Percentiles rank a stretch among this genome's conserved stretches.
phyloP scores from a whole-genome alignment of 257 asterid genomes.

The Salvia hispanica region DNA sequence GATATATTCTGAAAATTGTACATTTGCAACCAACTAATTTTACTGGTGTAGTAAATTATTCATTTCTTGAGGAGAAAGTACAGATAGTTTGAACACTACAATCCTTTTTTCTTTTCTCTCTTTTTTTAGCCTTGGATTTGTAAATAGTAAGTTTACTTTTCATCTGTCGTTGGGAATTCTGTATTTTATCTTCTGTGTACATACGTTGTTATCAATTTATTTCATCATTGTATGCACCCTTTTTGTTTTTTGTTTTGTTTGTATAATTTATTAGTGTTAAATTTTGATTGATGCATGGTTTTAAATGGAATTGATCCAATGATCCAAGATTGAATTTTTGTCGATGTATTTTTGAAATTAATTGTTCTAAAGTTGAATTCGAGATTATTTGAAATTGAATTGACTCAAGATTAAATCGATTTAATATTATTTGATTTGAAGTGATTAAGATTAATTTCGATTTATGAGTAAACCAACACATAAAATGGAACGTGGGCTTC shows the following conservation, averaged over 20 bases:
- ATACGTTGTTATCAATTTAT: slow-evolving; percentile 11
- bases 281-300: neutral
- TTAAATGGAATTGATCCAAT: no score
- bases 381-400: no score
- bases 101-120: neutral
- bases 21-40: slow-evolving; percentile 42
- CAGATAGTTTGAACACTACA: slow-evolving; percentile 18
- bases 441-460: no score
- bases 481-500: neutral
- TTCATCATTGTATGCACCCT: neutral
- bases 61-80: slow-evolving; percentile 15
- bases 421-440: no score
- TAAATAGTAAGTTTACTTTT: slow-evolving; percentile 25
- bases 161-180: neutral
- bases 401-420: no score
- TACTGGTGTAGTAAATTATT: slow-evolving; percentile 29
- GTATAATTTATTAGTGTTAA: neutral
- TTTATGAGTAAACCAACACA: no score
- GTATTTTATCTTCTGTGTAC: slow-evolving; percentile 26
- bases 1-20: slow-evolving; percentile 38
- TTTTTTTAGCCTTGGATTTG: slow-evolving; percentile 19
- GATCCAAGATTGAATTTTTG: no score
- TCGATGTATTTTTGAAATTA: no score
- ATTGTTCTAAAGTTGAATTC: no score
- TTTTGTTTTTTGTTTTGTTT: neutral